phyloP scores from a whole-genome alignment of 306 rosid genomes.

The Echinosophora koreensis region DNA sequence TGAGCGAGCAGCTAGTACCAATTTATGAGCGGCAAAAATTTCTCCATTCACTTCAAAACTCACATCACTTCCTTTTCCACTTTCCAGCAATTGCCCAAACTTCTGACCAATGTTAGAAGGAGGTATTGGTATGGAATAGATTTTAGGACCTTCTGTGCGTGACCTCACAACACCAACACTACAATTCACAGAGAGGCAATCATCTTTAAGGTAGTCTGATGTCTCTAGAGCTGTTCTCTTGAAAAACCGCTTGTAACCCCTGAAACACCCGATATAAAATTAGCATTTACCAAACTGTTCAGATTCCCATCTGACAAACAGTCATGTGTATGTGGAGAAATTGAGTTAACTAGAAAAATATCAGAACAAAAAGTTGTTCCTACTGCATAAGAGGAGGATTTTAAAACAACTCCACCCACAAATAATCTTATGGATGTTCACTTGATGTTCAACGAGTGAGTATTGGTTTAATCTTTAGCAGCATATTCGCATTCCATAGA shows the following conservation, averaged over 20 bases:
- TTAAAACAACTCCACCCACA: constrained; percentile 13
- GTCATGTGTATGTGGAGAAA: too few species aligned
- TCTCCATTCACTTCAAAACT: constrained; percentile 79
- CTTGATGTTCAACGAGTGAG: neutral
- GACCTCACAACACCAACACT: constrained; percentile 86
- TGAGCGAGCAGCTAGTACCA: constrained; percentile 85
- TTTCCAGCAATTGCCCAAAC: constrained; percentile 74
- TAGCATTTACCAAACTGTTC: constrained; percentile 17
- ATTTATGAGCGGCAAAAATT: constrained; percentile 73
- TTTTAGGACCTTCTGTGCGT: constrained; percentile 74
- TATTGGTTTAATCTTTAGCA: neutral
- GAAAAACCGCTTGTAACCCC: constrained; percentile 89
- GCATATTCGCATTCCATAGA: too few species aligned
- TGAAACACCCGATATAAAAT: constrained; percentile 53
- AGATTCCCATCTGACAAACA: neutral
- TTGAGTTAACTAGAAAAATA: too few species aligned
- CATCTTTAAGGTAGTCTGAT: constrained; percentile 84
- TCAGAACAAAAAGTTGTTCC: too few species aligned
- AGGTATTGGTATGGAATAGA: constrained; percentile 69
- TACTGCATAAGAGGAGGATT: neutral
- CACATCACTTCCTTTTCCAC: constrained; percentile 78
- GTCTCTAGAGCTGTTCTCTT: constrained; percentile 76
- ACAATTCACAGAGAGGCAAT: constrained; percentile 78
- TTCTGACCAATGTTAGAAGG: constrained; percentile 73
- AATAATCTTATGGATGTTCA: neutral